Percentiles rank a stretch among this genome's conserved stretches.
phyloP scores from a whole-genome alignment of 2,329 filamentous ascomycete genomes.

The Clarireedia sp. region DNA sequence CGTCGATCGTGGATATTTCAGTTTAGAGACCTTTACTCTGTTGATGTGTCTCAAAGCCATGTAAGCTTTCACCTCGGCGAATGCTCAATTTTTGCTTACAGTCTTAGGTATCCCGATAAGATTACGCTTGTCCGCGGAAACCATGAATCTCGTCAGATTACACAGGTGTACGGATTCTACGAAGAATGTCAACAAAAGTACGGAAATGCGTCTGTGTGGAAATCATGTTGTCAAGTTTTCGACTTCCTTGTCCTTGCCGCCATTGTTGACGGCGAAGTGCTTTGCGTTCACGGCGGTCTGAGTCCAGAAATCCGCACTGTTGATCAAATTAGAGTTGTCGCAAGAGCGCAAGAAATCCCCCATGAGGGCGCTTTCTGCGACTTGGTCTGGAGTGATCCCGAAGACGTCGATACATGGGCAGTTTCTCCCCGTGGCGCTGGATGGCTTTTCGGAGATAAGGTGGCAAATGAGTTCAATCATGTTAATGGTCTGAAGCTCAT shows the following conservation, averaged over 20 bases:
- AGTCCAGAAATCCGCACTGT: slow-evolving; percentile 67
- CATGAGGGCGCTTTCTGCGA: slow-evolving; percentile 73
- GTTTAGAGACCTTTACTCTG: slow-evolving; percentile 64
- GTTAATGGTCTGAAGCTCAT: slow-evolving; percentile 67
- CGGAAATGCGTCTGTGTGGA: slow-evolving; percentile 71
- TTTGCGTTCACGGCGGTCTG: slow-evolving; percentile 65
- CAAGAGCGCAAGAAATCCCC: slow-evolving; percentile 66
- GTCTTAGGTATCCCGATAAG: slow-evolving; percentile 55
- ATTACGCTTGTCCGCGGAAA: slow-evolving; percentile 69
- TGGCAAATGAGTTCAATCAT: slow-evolving; percentile 69
- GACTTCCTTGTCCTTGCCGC: slow-evolving; percentile 69
- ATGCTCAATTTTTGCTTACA: slow-evolving; percentile 11
- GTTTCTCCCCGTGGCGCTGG: slow-evolving; percentile 61
- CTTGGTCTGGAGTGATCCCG: slow-evolving; percentile 68
- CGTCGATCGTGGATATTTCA: slow-evolving; percentile 68
- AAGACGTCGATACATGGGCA: slow-evolving; percentile 63
- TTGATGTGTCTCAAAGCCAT: slow-evolving; percentile 67
- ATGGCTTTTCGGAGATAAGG: slow-evolving; percentile 49
- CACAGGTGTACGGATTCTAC: slow-evolving; percentile 72
- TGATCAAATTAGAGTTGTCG: slow-evolving; percentile 68
- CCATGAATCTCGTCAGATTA: slow-evolving; percentile 70
- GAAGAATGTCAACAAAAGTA: slow-evolving; percentile 73
- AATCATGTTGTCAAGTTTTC: slow-evolving; percentile 71
- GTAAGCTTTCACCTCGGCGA: slow-evolving; percentile 33
- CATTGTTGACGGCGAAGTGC: slow-evolving; percentile 65